These are phyloP conservation scores for Suhomyces ambrosiae DNA, from an alignment of 1,139 yeast species.

Conservation along the genomic window DNA sequence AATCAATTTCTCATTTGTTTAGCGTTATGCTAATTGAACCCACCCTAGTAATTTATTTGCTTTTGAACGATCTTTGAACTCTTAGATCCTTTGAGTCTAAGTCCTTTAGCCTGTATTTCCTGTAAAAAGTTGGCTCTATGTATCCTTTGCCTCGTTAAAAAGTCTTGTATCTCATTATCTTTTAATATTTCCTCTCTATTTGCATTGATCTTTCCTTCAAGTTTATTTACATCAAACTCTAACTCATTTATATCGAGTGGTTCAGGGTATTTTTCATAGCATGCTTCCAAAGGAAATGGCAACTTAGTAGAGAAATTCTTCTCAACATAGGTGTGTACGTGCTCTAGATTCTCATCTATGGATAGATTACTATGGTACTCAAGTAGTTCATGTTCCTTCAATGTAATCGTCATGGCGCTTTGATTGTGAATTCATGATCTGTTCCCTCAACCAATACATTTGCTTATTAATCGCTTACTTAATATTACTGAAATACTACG, in stretches of 20 bases:
- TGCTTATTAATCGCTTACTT: no score
- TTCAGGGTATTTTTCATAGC: neutral
- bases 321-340: neutral
- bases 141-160: slow-evolving; percentile 19
- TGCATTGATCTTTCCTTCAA: slow-evolving; percentile 14
- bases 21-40: no score
- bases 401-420: neutral
- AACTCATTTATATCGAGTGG: slow-evolving; percentile 10
- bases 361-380: neutral
- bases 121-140: slow-evolving; percentile 27
- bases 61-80: neutral
- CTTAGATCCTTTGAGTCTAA: slow-evolving; percentile 10
- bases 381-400: neutral
- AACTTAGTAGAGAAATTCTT: neutral
- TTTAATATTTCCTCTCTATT: slow-evolving; percentile 14
- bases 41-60: neutral
- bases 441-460: no score
- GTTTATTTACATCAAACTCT: slow-evolving; percentile 23
- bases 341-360: neutral
- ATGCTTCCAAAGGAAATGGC: slow-evolving; percentile 2
- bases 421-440: neutral
- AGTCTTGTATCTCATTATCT: slow-evolving; percentile 20
- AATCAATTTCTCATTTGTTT: no score
- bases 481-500: no score
- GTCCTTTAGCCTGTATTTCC: slow-evolving; percentile 28